phyloP scores from a whole-genome alignment of 257 asterid species.

The Salvia hispanica region DNA sequence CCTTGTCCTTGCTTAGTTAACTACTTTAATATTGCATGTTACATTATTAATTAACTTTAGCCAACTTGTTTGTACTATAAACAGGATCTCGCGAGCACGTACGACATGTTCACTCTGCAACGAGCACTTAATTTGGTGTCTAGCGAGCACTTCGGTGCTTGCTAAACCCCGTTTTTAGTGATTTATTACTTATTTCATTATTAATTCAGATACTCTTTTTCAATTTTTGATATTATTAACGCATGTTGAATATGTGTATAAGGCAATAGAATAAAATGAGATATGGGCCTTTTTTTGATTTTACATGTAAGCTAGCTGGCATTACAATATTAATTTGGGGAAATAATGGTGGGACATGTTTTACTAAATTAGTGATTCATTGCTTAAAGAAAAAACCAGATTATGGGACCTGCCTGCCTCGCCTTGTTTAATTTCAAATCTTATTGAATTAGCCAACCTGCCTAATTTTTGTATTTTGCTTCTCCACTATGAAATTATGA shows the following conservation, averaged over 20 bases:
- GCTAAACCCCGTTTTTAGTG: too few relatives aligned
- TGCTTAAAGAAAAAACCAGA: not conserved
- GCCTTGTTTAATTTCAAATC: not conserved
- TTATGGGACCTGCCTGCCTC: conserved; percentile 10
- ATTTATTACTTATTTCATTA: too few relatives aligned
- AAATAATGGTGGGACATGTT: conserved; percentile 5
- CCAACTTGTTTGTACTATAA: not conserved
- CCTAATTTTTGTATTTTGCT: not conserved
- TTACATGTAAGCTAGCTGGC: not conserved
- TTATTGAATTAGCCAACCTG: not conserved
- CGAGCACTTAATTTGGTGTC: too few relatives aligned
- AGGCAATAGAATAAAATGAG: too few relatives aligned
- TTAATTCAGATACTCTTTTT: too few relatives aligned
- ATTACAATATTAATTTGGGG: not conserved
- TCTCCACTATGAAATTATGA: too few relatives aligned
- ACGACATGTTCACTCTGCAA: too few relatives aligned
- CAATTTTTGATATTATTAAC: too few relatives aligned
- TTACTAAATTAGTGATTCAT: not conserved
- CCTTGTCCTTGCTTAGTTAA: conserved; percentile 4
- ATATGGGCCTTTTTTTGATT: not conserved
- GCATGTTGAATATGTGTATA: too few relatives aligned
- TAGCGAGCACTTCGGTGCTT: too few relatives aligned
- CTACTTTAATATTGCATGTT: not conserved
- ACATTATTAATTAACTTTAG: not conserved
- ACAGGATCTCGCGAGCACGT: not conserved